Percentiles rank a stretch among this genome's conserved stretches.
These are phyloP conservation scores for Mycena indigotica DNA, from an alignment of 768 basidiomycete species.

Conservation along the genomic window DNA sequence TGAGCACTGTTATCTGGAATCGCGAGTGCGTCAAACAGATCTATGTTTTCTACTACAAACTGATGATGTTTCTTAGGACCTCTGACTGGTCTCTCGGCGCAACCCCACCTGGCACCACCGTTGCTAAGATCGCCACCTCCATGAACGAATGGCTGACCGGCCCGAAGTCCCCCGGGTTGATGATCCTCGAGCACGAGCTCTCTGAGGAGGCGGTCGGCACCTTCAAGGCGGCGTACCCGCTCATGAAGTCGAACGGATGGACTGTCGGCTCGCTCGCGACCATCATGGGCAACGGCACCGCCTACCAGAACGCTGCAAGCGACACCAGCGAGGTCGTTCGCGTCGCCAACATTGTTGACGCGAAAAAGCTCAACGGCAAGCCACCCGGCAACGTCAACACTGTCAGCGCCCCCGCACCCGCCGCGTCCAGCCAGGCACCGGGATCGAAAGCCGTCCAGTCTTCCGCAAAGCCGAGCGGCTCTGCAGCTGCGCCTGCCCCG, in stretches of 20 bases:
- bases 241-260: constrained; percentile 74
- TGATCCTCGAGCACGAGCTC: constrained; percentile 86
- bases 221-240: constrained; percentile 67
- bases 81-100: constrained; percentile 68
- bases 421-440: too few relatives aligned
- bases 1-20: constrained; percentile 87
- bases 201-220: constrained; percentile 57
- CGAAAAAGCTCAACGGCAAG: not conserved
- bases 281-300: constrained; percentile 38
- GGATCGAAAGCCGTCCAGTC: too few relatives aligned
- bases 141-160: constrained; percentile 63
- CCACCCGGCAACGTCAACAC: too few relatives aligned
- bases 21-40: constrained; percentile 57
- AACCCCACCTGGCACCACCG: constrained; percentile 46
- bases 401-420: too few relatives aligned
- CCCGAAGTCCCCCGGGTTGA: constrained; percentile 74
- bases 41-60: constrained; percentile 26
- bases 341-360: not conserved
- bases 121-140: constrained; percentile 45
- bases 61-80: constrained; percentile 46
- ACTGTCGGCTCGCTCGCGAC: constrained; percentile 56
- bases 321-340: not conserved
- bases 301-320: constrained; percentile 51
- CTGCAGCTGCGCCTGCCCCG: too few relatives aligned
- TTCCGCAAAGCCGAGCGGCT: too few relatives aligned